These are phyloP conservation scores for Penicillium psychrofluorescens DNA, from an alignment of 495 filamentous ascomycete genomes.

Conservation along the genomic window DNA sequence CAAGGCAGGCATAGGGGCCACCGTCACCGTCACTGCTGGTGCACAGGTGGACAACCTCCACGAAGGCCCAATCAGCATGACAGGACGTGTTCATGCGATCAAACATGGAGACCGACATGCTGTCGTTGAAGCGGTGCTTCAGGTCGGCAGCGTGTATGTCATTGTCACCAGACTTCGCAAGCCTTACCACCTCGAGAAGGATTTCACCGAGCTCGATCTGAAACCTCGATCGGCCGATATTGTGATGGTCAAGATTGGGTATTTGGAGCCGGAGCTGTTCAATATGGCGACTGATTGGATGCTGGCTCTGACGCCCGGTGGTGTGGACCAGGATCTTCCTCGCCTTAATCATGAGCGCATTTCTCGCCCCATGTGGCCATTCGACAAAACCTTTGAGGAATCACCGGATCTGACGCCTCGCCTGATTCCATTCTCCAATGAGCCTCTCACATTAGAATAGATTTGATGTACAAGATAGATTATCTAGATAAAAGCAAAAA, in stretches of 20 bases:
- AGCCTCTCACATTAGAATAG: conserved; percentile 14
- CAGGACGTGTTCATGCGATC: conserved; percentile 45
- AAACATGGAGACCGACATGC: conserved; percentile 46
- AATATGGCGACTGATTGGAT: conserved; percentile 50
- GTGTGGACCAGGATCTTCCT: conserved; percentile 47
- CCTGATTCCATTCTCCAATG: conserved; percentile 37
- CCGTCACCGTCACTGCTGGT: conserved; percentile 46
- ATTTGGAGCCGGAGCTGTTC: conserved; percentile 50
- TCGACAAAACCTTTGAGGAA: conserved; percentile 31
- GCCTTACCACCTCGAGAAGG: conserved; percentile 49
- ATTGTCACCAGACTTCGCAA: conserved; percentile 51
- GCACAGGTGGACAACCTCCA: conserved; percentile 48
- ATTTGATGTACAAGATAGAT: not conserved
- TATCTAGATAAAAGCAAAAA: too few relatives aligned
- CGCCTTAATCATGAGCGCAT: conserved; percentile 44
- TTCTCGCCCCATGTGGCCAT: conserved; percentile 49
- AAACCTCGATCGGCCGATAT: conserved; percentile 40
- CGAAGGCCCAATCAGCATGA: conserved; percentile 45
- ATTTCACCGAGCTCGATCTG: conserved; percentile 46
- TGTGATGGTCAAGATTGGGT: conserved; percentile 54
- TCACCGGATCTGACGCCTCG: conserved; percentile 31
- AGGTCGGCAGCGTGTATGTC: conserved; percentile 45
- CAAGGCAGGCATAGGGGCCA: conserved; percentile 41
- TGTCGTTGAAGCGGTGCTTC: conserved; percentile 42
- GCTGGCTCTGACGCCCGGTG: conserved; percentile 47